Evolutionary conservation across 75 land plant genomes (phyloP).

Genomic region (Pinus taeda): DNA sequence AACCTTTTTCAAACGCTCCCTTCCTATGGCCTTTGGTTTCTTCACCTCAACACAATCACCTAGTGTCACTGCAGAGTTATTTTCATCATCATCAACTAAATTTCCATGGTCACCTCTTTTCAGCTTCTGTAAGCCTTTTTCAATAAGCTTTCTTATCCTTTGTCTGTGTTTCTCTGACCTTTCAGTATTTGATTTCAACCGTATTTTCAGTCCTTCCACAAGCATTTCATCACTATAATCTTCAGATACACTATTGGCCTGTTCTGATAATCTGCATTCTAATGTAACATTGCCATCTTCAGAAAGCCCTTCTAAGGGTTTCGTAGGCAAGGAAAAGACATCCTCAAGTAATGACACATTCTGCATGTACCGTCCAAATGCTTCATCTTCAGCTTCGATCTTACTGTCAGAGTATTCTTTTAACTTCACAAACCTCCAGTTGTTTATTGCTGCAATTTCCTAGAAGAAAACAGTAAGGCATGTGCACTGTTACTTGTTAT

Average conservation of each 20-base stretch:
- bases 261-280: too few species aligned
- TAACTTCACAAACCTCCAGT: too few species aligned
- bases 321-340: too few species aligned
- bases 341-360: too few species aligned
- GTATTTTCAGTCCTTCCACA: constrained; percentile 32
- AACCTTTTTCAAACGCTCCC: constrained; percentile 27
- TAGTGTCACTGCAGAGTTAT: constrained; percentile 10
- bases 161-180: constrained; percentile 40
- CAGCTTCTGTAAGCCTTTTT: constrained; percentile 46
- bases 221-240: constrained; percentile 17
- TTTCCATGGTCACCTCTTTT: constrained; percentile 26
- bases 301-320: too few species aligned
- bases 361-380: too few species aligned
- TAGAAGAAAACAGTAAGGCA: constrained; percentile 20
- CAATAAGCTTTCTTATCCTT: constrained; percentile 37
- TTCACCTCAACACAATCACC: constrained; percentile 20
- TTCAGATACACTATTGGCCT: not conserved
- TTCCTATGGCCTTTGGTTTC: constrained; percentile 27
- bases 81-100: constrained; percentile 20
- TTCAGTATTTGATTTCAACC: constrained; percentile 31
- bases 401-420: too few species aligned
- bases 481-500: not conserved
- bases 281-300: too few species aligned
- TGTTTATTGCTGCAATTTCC: constrained; percentile 73
- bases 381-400: too few species aligned